Base-by-base conservation (phyloP, 2,329 filamentous ascomycete species). In the Claviceps sp. region DNA sequence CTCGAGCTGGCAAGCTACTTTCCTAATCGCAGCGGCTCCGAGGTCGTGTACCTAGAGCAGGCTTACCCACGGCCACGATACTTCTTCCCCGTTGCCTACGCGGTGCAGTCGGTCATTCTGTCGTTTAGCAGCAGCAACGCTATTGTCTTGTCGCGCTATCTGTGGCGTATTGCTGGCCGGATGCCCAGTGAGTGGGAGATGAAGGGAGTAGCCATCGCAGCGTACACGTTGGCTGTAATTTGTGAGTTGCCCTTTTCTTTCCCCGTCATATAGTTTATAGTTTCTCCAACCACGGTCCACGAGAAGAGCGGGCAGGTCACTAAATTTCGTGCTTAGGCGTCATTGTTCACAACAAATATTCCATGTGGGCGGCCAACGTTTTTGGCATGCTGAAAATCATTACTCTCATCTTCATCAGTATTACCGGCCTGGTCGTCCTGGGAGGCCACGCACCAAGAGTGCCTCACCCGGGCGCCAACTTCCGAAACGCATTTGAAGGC, bases 31-130 rank as follows among this genome's bases (percentile, higher is more conserved):
- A 83, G 78, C 2, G 82, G 82, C 0, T 75, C 76, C 0, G 80
- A 86, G 58, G 81, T 83, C 0, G 82, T 83, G 0, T 86, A 84
- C 56, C 71, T 86, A 0, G 82, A 86, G 57, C 82, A 86, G 59
- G 78, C 80, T 0, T 86, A 76, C 55, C 81, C 81, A 1, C 71
- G 79, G 1, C 83, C 82, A 0, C 75, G 71, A 51, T 82, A 79
- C 59, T 73, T 86, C 54, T 78, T 86, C 47, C 80, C 82, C 0
- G 78, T 78, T 0, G 71, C 79, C 0, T 86, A 82, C 60, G 82
- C 82, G 0, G 74, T 83, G 2, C 78, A 82, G 59, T 74, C 75
- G 0, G 78, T 85, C 1, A 62, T 82, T 1, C 65, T 86, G 3
- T 83, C 82, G 0, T 86, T 85, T 56, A 79, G 77, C 55, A 82